Evolutionary conservation across 306 rosid genomes (phyloP), one percentile per base, ranked within the genome.

Genomic region (Vigna reflexopilosa): DNA sequence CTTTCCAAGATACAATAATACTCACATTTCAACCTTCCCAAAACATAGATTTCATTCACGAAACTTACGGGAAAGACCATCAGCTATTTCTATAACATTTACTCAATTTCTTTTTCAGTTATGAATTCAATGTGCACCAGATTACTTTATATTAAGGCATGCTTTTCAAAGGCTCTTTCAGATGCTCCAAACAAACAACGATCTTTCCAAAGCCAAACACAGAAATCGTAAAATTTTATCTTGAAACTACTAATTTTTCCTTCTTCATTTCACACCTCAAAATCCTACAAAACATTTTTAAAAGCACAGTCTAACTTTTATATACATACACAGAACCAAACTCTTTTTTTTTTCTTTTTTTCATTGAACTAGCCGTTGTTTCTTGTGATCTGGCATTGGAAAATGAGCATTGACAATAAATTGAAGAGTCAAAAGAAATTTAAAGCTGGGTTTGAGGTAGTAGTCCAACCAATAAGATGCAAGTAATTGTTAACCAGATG

Each of bases 351-450:
- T 9, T 42, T 42, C 9, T 42, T 12, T 42, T 12, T 42, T 42
- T 42, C 34, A 26, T 58, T 12, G 34, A 58, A 28, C 7, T 62
- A 62, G 45, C 67, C 67, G 45, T 34, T 63, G 48, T 61, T 64
- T 28, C 4, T 59, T 59, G 10, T 75, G 87, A 83, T 83, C 87
- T 73, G 78, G 42, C 75, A 62, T 83, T 77, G 83, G 73, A 64
- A 80, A 86, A 48, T 9, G 89, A 77, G 76, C 87, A 30, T 22
- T 9, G 16, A 76, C 54, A 59, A 16, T 47, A 61, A 52, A 63
- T 19, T 61, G 11, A 48, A 70, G 50, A 74, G 51, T 4, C 69
- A 32, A 44, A 66, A 24, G 66, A 71, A 22, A 63, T 73, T 32
- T 38, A 67, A 63, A 63, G 45, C 1, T 55, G 9, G 56, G 50